A percentile compares a stretch with the other conserved stretches of the same genome.
Evolutionary conservation across 2,329 filamentous ascomycete species (phyloP).

Genomic region (Colletotrichum gloeosporioides): DNA sequence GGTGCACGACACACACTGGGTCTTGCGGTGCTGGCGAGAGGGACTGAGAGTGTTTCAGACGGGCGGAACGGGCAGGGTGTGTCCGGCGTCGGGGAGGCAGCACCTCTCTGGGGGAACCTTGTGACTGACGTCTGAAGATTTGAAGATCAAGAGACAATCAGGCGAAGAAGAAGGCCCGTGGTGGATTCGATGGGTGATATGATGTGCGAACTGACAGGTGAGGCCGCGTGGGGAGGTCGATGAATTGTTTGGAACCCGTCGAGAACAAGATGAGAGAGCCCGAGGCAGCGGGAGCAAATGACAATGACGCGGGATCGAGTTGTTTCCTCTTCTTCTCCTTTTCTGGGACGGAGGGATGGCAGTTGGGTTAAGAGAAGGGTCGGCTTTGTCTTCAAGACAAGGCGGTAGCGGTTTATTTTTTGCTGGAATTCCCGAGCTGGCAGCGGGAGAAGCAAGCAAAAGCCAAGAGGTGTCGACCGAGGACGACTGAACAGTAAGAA

Average conservation of each 20-base stretch:
- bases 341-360: background rate
- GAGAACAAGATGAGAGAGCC: background rate
- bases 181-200: conserved; percentile 1
- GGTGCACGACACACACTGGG: conserved; percentile 20
- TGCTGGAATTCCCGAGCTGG: background rate
- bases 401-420: background rate
- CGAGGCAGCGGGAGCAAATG: background rate
- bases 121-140: conserved; percentile 21
- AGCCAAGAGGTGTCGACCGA: background rate
- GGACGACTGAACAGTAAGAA: background rate
- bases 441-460: conserved; percentile 1
- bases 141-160: conserved; percentile 29
- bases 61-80: conserved; percentile 32
- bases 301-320: background rate
- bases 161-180: conserved; percentile 13
- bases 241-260: background rate
- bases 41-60: conserved; percentile 44
- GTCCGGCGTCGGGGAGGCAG: conserved; percentile 21
- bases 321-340: background rate
- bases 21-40: conserved; percentile 16
- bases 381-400: conserved; percentile 7
- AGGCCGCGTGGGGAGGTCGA: conserved; percentile 10
- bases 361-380: background rate
- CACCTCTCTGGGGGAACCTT: conserved; percentile 11
- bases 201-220: conserved; percentile 22